phyloP scores from a whole-genome alignment of 306 rosid genomes.

The Boehmeria nivea region DNA sequence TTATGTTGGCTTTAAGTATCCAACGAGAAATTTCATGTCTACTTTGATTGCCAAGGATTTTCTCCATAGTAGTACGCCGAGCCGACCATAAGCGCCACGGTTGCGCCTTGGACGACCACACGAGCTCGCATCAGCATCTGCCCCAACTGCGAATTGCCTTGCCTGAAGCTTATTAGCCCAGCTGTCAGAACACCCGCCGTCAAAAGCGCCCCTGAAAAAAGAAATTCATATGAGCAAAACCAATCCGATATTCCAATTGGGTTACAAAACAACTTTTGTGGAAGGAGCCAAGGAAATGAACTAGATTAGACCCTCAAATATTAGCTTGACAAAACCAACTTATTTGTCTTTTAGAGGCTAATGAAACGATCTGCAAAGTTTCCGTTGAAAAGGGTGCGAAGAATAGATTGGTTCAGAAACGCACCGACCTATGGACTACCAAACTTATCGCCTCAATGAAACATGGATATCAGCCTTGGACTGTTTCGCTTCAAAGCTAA shows the following conservation, averaged over 20 bases:
- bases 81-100: conserved; percentile 90
- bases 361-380: too few relatives aligned
- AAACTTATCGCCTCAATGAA: too few relatives aligned
- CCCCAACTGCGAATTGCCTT: conserved; percentile 78
- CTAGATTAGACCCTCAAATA: background rate
- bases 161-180: conserved; percentile 76
- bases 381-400: too few relatives aligned
- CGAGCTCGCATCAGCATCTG: conserved; percentile 95
- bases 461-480: too few relatives aligned
- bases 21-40: conserved; percentile 8
- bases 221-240: background rate
- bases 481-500: too few relatives aligned
- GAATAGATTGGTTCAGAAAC: too few relatives aligned
- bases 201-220: conserved; percentile 64
- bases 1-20: background rate
- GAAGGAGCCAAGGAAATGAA: background rate
- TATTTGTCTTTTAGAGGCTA: background rate
- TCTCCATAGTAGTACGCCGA: conserved; percentile 80
- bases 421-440: too few relatives aligned
- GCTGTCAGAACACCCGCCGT: conserved; percentile 90
- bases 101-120: conserved; percentile 83
- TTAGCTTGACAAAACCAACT: background rate
- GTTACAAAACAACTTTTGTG: background rate
- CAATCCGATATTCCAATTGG: background rate
- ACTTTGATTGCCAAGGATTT: conserved; percentile 59